phyloP scores from a whole-genome alignment of 2,329 filamentous ascomycete species.

The Aspergillus pseudoviridinutans region DNA sequence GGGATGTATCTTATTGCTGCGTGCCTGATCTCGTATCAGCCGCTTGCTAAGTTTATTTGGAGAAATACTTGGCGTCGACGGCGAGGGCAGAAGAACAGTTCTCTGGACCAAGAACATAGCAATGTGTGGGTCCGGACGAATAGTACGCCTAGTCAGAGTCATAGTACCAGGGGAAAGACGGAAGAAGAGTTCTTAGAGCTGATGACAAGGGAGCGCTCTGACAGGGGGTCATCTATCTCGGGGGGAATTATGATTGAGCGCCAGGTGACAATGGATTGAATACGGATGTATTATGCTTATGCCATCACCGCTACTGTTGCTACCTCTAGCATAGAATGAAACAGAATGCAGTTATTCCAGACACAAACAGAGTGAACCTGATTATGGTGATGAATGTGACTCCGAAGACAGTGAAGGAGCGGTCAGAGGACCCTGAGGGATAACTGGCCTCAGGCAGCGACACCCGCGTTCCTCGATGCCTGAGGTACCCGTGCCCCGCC shows the following conservation, averaged over 20 bases:
- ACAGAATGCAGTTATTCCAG: not conserved
- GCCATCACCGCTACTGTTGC: not conserved
- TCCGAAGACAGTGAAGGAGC: not conserved
- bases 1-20: slow-evolving; percentile 2
- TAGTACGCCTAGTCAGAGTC: not conserved
- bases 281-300: not conserved
- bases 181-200: not conserved
- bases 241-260: not conserved
- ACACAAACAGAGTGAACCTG: too few relatives aligned
- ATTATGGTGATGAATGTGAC: too few relatives aligned
- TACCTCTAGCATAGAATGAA: not conserved
- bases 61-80: not conserved
- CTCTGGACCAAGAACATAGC: not conserved
- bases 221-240: not conserved
- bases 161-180: not conserved
- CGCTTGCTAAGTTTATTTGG: not conserved
- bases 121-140: not conserved
- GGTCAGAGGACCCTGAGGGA: not conserved
- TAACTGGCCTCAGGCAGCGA: not conserved
- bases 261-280: not conserved
- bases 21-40: not conserved
- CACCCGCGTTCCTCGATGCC: not conserved
- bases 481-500: not conserved
- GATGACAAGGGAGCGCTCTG: not conserved
- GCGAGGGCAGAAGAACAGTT: not conserved